These are phyloP conservation scores for Alloascoidea africana DNA, from an alignment of 805 yeast genomes.

Conservation along the genomic window DNA sequence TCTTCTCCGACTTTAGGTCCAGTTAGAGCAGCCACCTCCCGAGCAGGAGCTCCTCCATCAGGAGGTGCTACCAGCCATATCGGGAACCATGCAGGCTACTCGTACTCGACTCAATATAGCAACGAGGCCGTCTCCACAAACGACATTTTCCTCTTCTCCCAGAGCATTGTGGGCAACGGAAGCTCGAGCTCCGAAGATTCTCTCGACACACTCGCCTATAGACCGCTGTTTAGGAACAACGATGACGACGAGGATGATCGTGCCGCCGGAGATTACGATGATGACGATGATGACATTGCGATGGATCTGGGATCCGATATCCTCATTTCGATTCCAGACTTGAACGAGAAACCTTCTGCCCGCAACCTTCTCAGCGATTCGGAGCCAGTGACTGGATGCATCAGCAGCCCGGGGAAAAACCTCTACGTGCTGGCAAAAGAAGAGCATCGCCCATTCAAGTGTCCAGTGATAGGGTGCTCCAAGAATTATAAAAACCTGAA, in stretches of 20 bases:
- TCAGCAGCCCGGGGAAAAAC: slow-evolving; percentile 94
- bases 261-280: too few relatives aligned
- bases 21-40: neutral
- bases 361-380: neutral
- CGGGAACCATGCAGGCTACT: neutral
- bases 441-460: slow-evolving; percentile 78
- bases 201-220: neutral
- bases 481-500: slow-evolving; percentile 78
- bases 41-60: neutral
- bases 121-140: slow-evolving; percentile 86
- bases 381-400: slow-evolving; percentile 62
- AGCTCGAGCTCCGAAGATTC: neutral
- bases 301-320: neutral
- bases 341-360: too few relatives aligned
- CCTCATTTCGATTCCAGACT: neutral
- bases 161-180: slow-evolving; percentile 12
- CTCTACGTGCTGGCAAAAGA: slow-evolving; percentile 73
- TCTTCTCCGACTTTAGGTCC: neutral
- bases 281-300: neutral
- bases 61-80: neutral
- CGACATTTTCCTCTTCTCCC: slow-evolving; percentile 62
- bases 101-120: neutral
- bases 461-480: slow-evolving; percentile 83
- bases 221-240: too few relatives aligned
- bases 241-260: neutral